Conservation (phyloP, 1,284 basidiomycete genomes). For the Heimioporus punctisporus region DNA sequence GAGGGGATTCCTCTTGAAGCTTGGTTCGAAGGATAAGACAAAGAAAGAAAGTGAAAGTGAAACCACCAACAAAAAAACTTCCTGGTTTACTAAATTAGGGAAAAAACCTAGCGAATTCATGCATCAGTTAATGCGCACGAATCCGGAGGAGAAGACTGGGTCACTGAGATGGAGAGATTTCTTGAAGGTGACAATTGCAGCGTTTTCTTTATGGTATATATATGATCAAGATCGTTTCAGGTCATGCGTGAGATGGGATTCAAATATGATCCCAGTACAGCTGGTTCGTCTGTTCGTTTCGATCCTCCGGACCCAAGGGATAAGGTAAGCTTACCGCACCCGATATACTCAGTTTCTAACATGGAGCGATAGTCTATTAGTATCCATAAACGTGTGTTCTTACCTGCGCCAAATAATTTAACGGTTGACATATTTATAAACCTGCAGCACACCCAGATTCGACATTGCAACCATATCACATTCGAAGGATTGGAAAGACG, state of each 20-base stretch:
- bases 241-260: constrained; percentile 82
- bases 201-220: neutral
- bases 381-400: constrained; percentile 73
- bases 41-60: constrained; percentile 38
- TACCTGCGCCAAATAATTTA: neutral
- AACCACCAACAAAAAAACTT: constrained; percentile 42
- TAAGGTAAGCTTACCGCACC: constrained; percentile 41
- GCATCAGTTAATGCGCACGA: constrained; percentile 63
- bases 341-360: constrained; percentile 3
- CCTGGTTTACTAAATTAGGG: constrained; percentile 56
- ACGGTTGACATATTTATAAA: constrained; percentile 3
- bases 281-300: constrained; percentile 81
- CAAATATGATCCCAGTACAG: constrained; percentile 67
- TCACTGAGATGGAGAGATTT: constrained; percentile 78
- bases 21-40: constrained; percentile 40
- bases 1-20: constrained; percentile 52
- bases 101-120: constrained; percentile 62
- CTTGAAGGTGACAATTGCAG: constrained; percentile 43
- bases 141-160: constrained; percentile 58
- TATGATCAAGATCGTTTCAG: constrained; percentile 36
- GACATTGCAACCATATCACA: constrained; percentile 52
- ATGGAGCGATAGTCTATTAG: constrained; percentile 55
- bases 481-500: constrained; percentile 59
- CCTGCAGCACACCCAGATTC: constrained; percentile 69
- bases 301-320: constrained; percentile 66